Evolutionary conservation across 768 basidiomycete species (phyloP).

Genomic region (Xerocomus brunneocitrinus): DNA sequence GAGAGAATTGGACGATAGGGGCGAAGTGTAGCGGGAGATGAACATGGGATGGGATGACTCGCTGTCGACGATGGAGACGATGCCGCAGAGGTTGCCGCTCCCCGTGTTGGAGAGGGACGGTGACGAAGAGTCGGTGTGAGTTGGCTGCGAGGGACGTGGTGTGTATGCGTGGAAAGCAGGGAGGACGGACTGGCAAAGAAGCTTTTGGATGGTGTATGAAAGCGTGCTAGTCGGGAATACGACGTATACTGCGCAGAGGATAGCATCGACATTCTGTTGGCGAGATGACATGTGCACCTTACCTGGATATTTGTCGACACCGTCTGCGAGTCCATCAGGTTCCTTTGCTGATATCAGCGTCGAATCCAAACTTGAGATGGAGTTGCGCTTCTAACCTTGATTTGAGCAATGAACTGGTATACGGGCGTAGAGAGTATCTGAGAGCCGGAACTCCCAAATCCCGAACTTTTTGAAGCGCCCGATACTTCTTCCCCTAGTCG

Average conservation of each 20-base stretch:
- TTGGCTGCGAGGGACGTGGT: conserved; percentile 53
- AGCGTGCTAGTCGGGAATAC: conserved; percentile 62
- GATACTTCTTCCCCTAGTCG: too few relatives aligned
- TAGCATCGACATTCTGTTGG: neutral
- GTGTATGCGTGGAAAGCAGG: neutral
- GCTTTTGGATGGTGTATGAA: conserved; percentile 70
- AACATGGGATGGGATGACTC: conserved; percentile 22
- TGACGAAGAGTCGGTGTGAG: conserved; percentile 63
- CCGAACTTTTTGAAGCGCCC: too few relatives aligned
- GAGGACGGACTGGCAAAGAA: conserved; percentile 68
- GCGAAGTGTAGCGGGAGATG: neutral
- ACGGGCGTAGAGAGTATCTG: conserved; percentile 67
- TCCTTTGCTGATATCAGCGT: conserved; percentile 37
- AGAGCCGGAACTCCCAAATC: neutral
- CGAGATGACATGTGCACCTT: neutral
- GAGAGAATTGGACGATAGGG: conserved; percentile 54
- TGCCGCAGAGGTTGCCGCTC: conserved; percentile 53
- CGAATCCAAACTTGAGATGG: too few relatives aligned
- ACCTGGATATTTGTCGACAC: conserved; percentile 78
- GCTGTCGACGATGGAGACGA: conserved; percentile 85
- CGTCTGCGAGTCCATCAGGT: conserved; percentile 70
- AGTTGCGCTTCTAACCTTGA: too few relatives aligned
- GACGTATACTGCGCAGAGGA: conserved; percentile 56
- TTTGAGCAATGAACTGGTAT: conserved; percentile 61
- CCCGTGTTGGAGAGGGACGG: conserved; percentile 38